Base-by-base conservation (phyloP, 495 filamentous ascomycete genomes). In the Aspergillus carlsbadensis region DNA sequence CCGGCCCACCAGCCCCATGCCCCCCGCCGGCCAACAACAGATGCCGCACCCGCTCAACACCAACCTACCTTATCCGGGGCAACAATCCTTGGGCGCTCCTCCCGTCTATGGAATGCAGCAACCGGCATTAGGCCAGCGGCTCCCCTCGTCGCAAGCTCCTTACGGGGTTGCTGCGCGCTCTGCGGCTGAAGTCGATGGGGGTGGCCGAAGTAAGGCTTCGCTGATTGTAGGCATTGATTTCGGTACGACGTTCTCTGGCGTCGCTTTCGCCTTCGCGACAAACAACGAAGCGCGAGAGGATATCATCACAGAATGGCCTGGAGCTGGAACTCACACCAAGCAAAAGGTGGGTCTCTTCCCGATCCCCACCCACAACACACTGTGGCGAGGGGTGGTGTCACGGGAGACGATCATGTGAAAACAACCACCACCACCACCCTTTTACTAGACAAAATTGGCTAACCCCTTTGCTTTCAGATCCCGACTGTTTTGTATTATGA, bases 141-240 rank as follows among this genome's bases (percentile, higher is more conserved):
- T 76, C 63, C 64, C 67, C 29, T 71, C 65, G 31, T 65, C 68
- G 6, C 74, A 81, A 40, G 43, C 46, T 5, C 45, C 45, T 21
- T 84, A 83, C 63, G 68, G 70, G 14, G 63, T 68, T 53, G 68
- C 75, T 34, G 79, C 81, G 58, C 76, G 79, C 54, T n/a, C n/a
- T n/a, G n/a, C n/a, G n/a, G 75, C 81, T 46, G 95, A 97, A 70
- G 88, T 96, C 21, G 92, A 96, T 62, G 91, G 89, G 24, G 87
- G 84, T 52, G 90, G 88, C 64, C 81, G 90, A 44, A 84, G 77
- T 60, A 87, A 86, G 70, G 81, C 85, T 26, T 84, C 87, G 66
- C 71, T 88, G 53, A 88, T 88, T 64, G 85, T 88, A 11, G 85
- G 85, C 61, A 88, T 88, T 66, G 85, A 88, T 59, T 88, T 88